These are phyloP conservation scores for Astrothelium subdiscretum DNA, from an alignment of 495 filamentous ascomycete species.

Conservation along the genomic window DNA sequence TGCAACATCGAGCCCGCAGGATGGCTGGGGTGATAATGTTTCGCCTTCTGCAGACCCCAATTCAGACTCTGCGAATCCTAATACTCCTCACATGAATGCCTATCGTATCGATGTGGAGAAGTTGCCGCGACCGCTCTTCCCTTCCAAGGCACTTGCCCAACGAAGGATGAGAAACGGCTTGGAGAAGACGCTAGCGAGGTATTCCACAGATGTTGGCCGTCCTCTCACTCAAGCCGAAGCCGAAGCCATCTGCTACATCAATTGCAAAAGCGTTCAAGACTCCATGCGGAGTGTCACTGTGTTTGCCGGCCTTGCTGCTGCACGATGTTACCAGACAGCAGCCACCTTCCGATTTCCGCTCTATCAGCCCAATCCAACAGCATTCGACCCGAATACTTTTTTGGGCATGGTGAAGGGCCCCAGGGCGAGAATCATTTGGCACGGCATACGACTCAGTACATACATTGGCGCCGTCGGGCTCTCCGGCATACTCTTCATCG, in stretches of 20 bases:
- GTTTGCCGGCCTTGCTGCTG: constrained; percentile 4
- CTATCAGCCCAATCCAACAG: constrained; percentile 11
- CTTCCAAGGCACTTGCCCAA: neutral
- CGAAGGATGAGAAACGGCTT: neutral
- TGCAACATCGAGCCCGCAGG: neutral
- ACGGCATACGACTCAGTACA: neutral
- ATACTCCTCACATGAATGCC: neutral
- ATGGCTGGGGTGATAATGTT: neutral
- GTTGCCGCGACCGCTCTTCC: neutral
- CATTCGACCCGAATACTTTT: constrained; percentile 8
- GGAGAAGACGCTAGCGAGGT: neutral
- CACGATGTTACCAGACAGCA: constrained; percentile 1
- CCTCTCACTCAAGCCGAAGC: constrained; percentile 17
- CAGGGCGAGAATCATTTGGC: constrained; percentile 16
- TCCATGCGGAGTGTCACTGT: constrained; percentile 12
- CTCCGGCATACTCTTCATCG: constrained; percentile 6
- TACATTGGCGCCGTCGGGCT: constrained; percentile 1
- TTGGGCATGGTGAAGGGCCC: constrained; percentile 14
- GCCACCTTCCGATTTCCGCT: constrained; percentile 17
- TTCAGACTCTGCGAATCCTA: neutral
- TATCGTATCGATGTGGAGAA: neutral
- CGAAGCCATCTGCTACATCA: constrained; percentile 15
- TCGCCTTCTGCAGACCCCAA: neutral
- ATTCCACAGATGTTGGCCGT: neutral
- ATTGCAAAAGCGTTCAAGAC: constrained; percentile 5